Percentiles rank a stretch among this genome's conserved stretches.
Evolutionary conservation across 129 eudicot genomes (phyloP).

Genomic region (Oenanthe sinensis): DNA sequence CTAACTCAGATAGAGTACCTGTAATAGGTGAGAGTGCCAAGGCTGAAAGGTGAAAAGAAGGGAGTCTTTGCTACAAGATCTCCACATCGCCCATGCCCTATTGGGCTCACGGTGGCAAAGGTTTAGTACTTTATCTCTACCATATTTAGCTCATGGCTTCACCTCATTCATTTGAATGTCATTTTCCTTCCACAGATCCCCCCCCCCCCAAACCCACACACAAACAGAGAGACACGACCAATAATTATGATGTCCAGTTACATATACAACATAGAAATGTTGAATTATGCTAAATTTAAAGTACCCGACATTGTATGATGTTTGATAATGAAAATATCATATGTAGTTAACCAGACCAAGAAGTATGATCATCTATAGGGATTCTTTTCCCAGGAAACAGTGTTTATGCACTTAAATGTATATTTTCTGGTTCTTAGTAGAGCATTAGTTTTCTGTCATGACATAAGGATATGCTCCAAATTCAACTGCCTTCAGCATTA

Average conservation of each 20-base stretch:
- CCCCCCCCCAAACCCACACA: background rate
- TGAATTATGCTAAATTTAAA: background rate
- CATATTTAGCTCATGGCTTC: background rate
- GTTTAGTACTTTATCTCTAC: constrained; percentile 16
- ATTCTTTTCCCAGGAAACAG: background rate
- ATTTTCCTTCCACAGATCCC: background rate
- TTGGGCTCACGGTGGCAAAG: constrained; percentile 96
- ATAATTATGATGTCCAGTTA: background rate
- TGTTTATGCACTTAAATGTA: background rate
- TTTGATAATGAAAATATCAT: background rate
- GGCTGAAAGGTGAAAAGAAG: constrained; percentile 75
- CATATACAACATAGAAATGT: background rate
- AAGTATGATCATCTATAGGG: background rate
- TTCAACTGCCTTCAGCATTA: background rate
- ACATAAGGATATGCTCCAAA: background rate
- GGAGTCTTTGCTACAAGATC: constrained; percentile 97
- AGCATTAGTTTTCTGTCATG: background rate
- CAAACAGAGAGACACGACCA: background rate
- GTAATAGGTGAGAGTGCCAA: constrained; percentile 83
- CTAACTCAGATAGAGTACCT: background rate
- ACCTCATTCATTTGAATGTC: background rate
- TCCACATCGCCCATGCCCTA: constrained; percentile 96
- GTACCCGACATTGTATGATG: background rate
- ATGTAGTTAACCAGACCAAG: background rate
- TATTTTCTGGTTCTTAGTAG: background rate